These are phyloP conservation scores for Perilla frutescens DNA, from an alignment of 257 asterid species.

Conservation along the genomic window DNA sequence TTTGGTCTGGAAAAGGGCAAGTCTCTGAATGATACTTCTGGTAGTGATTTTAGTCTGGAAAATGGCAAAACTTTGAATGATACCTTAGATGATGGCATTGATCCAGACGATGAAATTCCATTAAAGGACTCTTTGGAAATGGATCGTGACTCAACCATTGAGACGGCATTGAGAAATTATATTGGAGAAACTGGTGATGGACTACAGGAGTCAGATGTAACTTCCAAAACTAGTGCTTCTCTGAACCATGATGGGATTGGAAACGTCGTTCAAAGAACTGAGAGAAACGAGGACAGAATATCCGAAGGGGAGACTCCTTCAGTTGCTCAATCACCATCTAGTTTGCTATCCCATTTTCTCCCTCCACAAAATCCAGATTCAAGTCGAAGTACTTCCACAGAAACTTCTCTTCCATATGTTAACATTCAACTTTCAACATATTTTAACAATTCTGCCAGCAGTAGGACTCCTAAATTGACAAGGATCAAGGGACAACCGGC, in stretches of 20 bases:
- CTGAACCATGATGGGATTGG: slow-evolving; percentile 28
- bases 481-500: slow-evolving; percentile 45
- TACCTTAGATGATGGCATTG: slow-evolving; percentile 43
- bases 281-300: neutral
- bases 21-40: neutral
- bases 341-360: slow-evolving; percentile 11
- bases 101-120: slow-evolving; percentile 67
- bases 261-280: slow-evolving; percentile 35
- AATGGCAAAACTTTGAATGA: slow-evolving; percentile 29
- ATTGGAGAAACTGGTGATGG: slow-evolving; percentile 31
- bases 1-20: slow-evolving; percentile 60
- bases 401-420: slow-evolving; percentile 15
- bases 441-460: slow-evolving; percentile 29
- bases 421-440: slow-evolving; percentile 24
- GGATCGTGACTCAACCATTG: slow-evolving; percentile 39
- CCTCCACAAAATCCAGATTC: slow-evolving; percentile 38
- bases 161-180: slow-evolving; percentile 36
- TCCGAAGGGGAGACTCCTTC: slow-evolving; percentile 28
- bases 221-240: slow-evolving; percentile 34
- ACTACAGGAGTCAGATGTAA: slow-evolving; percentile 34
- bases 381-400: slow-evolving; percentile 26
- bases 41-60: slow-evolving; percentile 30
- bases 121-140: slow-evolving; percentile 46
- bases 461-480: slow-evolving; percentile 24
- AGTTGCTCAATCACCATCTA: slow-evolving; percentile 34